Percentiles rank a stretch among this genome's conserved stretches.
These are phyloP conservation scores for Pseudogymnoascus sp. DNA, from an alignment of 2,329 filamentous ascomycete species.

Conservation along the genomic window DNA sequence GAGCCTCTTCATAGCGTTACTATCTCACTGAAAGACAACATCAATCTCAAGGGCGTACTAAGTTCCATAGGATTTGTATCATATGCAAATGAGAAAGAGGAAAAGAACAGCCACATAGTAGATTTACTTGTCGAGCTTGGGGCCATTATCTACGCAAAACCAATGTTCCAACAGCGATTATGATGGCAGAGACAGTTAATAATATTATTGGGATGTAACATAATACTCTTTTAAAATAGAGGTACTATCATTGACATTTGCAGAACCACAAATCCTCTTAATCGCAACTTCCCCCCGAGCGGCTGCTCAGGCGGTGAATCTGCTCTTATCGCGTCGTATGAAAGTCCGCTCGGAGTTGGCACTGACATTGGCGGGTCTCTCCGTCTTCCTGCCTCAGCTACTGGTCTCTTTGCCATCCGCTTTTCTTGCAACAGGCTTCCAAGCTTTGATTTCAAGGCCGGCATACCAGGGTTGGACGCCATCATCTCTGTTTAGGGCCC, in stretches of 20 bases:
- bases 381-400: constrained; percentile 30
- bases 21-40: constrained; percentile 50
- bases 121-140: constrained; percentile 49
- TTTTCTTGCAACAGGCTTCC: constrained; percentile 25
- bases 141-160: constrained; percentile 58
- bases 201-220: constrained; percentile 42
- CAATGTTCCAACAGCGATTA: constrained; percentile 52
- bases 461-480: constrained; percentile 32
- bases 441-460: constrained; percentile 29
- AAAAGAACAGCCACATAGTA: constrained; percentile 36
- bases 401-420: constrained; percentile 19
- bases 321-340: constrained; percentile 34
- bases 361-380: constrained; percentile 37
- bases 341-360: constrained; percentile 35
- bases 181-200: constrained; percentile 47
- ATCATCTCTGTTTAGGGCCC: constrained; percentile 32
- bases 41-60: constrained; percentile 42
- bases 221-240: constrained; percentile 40
- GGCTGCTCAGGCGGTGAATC: constrained; percentile 57
- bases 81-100: constrained; percentile 41
- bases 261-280: constrained; percentile 39
- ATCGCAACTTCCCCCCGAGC: constrained; percentile 48
- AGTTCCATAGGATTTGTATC: constrained; percentile 47
- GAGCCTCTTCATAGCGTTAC: constrained; percentile 55
- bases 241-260: constrained; percentile 43